Conservation (phyloP, 306 rosid genomes). For the Trichosanthes truncata region DNA sequence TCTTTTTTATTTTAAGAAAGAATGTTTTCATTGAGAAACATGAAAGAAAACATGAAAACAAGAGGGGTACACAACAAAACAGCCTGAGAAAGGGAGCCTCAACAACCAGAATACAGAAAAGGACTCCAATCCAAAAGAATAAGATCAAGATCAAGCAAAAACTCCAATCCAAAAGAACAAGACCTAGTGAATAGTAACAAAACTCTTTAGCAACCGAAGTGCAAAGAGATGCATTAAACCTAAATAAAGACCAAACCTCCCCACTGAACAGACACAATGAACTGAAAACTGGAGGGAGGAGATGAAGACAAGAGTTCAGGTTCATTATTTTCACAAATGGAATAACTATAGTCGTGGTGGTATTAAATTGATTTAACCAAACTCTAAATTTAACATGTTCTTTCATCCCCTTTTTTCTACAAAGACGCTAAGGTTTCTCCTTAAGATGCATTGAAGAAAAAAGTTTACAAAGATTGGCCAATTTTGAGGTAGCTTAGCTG, state of each 20-base stretch:
- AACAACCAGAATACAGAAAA: not conserved
- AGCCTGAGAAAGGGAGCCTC: not conserved
- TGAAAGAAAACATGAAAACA: not conserved
- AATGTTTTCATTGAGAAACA: not conserved
- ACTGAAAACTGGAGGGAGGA: not conserved
- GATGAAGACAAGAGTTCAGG: not conserved
- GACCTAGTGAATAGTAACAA: not conserved
- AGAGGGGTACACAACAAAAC: not conserved
- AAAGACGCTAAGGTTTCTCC: too few relatives aligned
- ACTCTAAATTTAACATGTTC: not conserved
- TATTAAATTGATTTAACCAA: not conserved
- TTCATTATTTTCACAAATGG: not conserved
- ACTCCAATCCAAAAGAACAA: not conserved
- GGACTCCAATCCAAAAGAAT: not conserved
- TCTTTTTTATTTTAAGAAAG: not conserved
- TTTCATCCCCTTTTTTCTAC: not conserved
- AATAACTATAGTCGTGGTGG: not conserved
- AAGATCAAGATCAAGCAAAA: not conserved
- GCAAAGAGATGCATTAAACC: not conserved
- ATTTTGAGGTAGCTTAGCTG: not conserved
- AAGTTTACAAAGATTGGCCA: not conserved
- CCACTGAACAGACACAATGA: not conserved
- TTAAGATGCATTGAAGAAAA: not conserved
- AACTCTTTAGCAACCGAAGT: not conserved
- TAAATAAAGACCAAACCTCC: not conserved